phyloP scores from a whole-genome alignment of 2,329 filamentous ascomycete genomes.

The Botryotinia narcissicola region DNA sequence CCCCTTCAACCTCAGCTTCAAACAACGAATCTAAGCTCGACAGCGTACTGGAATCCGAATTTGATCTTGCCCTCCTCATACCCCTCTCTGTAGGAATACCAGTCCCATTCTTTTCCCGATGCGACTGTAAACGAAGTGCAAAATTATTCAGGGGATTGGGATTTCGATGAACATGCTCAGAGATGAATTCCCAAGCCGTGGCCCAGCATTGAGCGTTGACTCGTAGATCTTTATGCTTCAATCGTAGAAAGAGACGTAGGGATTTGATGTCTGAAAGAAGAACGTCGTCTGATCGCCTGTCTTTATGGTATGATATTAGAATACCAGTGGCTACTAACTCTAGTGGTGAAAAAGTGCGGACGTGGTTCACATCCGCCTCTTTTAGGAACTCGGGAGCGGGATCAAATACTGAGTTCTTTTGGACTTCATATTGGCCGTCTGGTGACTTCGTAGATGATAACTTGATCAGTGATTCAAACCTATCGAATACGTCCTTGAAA shows the following conservation, averaged over 20 bases:
- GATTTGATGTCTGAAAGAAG: conserved; percentile 39
- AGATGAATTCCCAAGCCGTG: conserved; percentile 37
- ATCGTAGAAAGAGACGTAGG: conserved; percentile 37
- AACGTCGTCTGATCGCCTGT: conserved; percentile 32
- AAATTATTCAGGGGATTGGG: neutral
- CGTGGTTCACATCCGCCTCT: conserved; percentile 32
- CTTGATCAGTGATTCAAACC: conserved; percentile 37
- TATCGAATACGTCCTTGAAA: conserved; percentile 38
- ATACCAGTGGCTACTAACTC: conserved; percentile 39
- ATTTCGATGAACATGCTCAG: neutral
- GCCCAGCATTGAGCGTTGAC: conserved; percentile 39
- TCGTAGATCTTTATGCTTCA: conserved; percentile 38
- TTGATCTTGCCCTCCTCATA: neutral
- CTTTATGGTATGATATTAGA: conserved; percentile 37
- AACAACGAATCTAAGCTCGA: conserved; percentile 10
- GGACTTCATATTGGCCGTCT: conserved; percentile 31
- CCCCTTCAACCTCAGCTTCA: neutral
- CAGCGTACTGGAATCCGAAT: neutral
- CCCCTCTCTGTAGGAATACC: neutral
- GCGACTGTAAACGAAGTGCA: conserved; percentile 4
- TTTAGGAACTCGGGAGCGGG: conserved; percentile 34
- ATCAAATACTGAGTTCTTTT: conserved; percentile 35
- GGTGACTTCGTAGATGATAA: conserved; percentile 33
- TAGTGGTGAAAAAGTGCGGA: conserved; percentile 40
- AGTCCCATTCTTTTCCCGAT: neutral